phyloP scores from a whole-genome alignment of 1,139 yeast genomes.

The Pichia sp. region DNA sequence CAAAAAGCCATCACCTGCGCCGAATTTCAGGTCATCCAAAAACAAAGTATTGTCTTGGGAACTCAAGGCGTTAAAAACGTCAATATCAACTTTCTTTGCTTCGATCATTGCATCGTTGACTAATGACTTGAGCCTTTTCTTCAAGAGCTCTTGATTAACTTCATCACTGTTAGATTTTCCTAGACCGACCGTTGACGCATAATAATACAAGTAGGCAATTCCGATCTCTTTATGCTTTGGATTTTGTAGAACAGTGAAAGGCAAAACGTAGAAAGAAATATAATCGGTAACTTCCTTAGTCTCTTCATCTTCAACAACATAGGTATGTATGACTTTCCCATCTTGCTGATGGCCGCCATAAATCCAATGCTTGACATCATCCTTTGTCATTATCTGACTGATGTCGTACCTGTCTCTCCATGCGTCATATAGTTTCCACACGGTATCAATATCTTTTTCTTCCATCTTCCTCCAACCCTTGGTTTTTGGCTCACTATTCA shows the following conservation, averaged over 20 bases:
- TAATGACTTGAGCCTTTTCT: constrained; percentile 55
- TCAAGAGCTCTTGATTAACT: constrained; percentile 38
- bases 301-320: constrained; percentile 66
- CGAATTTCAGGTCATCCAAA: constrained; percentile 79
- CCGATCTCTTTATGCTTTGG: constrained; percentile 64
- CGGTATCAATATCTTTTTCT: constrained; percentile 59
- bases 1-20: constrained; percentile 88
- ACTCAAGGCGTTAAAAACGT: constrained; percentile 90
- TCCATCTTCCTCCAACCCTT: constrained; percentile 63
- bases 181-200: constrained; percentile 65
- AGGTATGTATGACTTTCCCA: constrained; percentile 62
- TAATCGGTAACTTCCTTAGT: constrained; percentile 74
- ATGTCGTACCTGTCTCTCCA: constrained; percentile 72
- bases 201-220: constrained; percentile 86
- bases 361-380: constrained; percentile 82
- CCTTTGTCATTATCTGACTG: constrained; percentile 61
- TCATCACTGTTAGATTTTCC: constrained; percentile 33
- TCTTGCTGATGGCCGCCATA: constrained; percentile 41
- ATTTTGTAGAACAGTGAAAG: constrained; percentile 77
- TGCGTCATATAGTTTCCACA: constrained; percentile 50
- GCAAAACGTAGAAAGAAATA: constrained; percentile 82
- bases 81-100: constrained; percentile 63
- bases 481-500: constrained; percentile 57
- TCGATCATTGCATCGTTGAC: constrained; percentile 74
- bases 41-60: constrained; percentile 85